phyloP scores from a whole-genome alignment of 129 eudicot genomes.

The Cynara cardunculus region DNA sequence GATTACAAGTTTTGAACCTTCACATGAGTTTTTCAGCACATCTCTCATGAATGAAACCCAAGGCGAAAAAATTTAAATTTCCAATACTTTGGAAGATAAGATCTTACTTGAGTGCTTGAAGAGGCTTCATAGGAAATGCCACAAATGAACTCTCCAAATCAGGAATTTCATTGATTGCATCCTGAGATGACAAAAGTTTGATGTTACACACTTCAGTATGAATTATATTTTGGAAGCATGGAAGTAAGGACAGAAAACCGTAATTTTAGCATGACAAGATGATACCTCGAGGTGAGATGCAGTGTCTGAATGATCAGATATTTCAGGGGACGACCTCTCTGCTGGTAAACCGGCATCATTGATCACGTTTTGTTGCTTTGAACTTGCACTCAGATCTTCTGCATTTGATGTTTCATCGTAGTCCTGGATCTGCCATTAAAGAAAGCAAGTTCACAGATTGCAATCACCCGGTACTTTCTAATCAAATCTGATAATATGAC shows the following conservation, averaged over 20 bases:
- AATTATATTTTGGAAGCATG: neutral
- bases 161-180: conserved; percentile 51
- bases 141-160: conserved; percentile 79
- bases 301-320: conserved; percentile 46
- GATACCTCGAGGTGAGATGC: conserved; percentile 57
- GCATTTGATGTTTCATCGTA: conserved; percentile 43
- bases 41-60: neutral
- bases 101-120: conserved; percentile 89
- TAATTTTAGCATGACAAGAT: conserved; percentile 5
- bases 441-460: conserved; percentile 3
- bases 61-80: neutral
- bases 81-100: neutral
- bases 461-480: neutral
- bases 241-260: neutral
- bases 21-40: neutral
- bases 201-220: neutral
- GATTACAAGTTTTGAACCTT: conserved; percentile 1
- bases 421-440: conserved; percentile 67
- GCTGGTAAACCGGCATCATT: conserved; percentile 43
- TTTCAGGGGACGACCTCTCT: conserved; percentile 41
- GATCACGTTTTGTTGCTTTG: conserved; percentile 40
- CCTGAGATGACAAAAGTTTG: conserved; percentile 40
- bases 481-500: neutral
- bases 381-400: conserved; percentile 38
- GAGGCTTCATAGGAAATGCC: conserved; percentile 86